A percentile compares a stretch with the other conserved stretches of the same genome.
Evolutionary conservation across 768 basidiomycete species (phyloP).

Genomic region (Amanita phalloides): DNA sequence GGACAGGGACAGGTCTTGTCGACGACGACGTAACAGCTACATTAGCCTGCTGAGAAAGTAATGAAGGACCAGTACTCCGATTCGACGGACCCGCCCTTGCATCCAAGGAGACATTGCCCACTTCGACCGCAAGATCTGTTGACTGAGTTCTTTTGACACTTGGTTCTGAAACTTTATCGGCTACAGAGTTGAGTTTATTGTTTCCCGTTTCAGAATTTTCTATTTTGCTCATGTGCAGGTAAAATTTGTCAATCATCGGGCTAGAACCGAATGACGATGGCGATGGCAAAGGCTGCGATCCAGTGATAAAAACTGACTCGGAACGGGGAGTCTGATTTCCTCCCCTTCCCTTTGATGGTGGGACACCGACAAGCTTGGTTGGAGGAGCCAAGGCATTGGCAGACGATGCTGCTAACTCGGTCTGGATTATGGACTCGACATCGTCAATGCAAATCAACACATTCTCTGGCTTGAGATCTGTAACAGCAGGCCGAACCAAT

Average conservation of each 20-base stretch:
- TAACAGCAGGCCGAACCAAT: background rate
- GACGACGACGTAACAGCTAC: constrained; percentile 15
- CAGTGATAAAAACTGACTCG: constrained; percentile 76
- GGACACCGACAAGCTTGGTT: constrained; percentile 82
- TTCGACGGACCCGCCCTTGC: constrained; percentile 10
- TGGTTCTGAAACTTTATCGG: constrained; percentile 11
- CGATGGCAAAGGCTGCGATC: constrained; percentile 87
- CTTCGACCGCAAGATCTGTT: constrained; percentile 25
- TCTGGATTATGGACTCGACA: constrained; percentile 84
- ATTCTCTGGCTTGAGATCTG: constrained; percentile 96
- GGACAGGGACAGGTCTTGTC: constrained; percentile 10
- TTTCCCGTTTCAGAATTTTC: constrained; percentile 29
- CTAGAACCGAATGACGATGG: constrained; percentile 62
- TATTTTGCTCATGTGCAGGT: constrained; percentile 90
- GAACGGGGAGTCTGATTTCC: constrained; percentile 92
- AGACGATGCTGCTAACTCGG: constrained; percentile 52
- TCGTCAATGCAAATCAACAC: constrained; percentile 96
- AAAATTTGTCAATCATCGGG: constrained; percentile 75
- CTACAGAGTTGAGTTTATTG: constrained; percentile 15
- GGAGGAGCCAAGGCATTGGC: constrained; percentile 35
- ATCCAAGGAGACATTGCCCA: constrained; percentile 28
- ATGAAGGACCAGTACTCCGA: constrained; percentile 43
- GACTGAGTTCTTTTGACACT: constrained; percentile 14
- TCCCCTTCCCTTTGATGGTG: constrained; percentile 84
- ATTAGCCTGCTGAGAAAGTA: constrained; percentile 65